phyloP scores from a whole-genome alignment of 1,139 yeast genomes.

The Geotrichum cucujoidarum region DNA sequence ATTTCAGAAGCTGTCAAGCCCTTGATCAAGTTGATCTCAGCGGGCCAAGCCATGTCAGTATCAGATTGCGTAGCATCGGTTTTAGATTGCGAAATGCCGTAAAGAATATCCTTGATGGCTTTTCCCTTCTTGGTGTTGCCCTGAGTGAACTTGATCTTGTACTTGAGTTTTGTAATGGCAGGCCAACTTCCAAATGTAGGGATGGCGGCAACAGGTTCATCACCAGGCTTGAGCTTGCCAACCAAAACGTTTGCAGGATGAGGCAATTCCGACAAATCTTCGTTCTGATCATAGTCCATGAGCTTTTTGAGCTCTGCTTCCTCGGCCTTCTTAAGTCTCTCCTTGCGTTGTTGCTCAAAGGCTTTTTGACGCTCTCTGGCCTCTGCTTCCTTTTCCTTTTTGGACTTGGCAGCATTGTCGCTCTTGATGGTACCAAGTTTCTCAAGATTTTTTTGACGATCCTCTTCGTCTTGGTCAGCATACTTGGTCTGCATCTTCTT shows the following conservation, averaged over 20 bases:
- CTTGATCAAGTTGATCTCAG: constrained; percentile 56
- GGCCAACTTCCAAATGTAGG: constrained; percentile 95
- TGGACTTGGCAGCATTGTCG: constrained; percentile 38
- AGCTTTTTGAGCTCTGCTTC: constrained; percentile 47
- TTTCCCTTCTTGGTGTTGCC: constrained; percentile 90
- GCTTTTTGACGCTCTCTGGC: constrained; percentile 28
- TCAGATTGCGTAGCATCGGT: constrained; percentile 50
- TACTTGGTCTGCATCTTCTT: constrained; percentile 81
- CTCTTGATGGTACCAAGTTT: constrained; percentile 80
- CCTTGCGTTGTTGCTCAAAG: constrained; percentile 33
- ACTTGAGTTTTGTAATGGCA: constrained; percentile 66
- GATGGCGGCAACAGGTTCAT: constrained; percentile 53
- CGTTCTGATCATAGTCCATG: constrained; percentile 34
- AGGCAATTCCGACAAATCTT: constrained; percentile 31
- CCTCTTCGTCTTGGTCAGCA: constrained; percentile 90
- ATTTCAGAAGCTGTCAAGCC: constrained; percentile 53
- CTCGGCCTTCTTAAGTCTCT: constrained; percentile 41
- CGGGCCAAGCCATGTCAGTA: constrained; percentile 61
- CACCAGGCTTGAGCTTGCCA: constrained; percentile 33
- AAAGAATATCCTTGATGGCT: constrained; percentile 63
- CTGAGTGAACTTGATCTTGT: constrained; percentile 79
- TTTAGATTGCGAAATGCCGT: constrained; percentile 54
- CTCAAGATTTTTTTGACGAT: constrained; percentile 65
- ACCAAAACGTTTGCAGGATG: constrained; percentile 22
- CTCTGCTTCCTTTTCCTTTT: constrained; percentile 23